Percentiles rank a stretch among this genome's conserved stretches.
Evolutionary conservation across 306 rosid species (phyloP).

Genomic region (Trifolium subterraneum): DNA sequence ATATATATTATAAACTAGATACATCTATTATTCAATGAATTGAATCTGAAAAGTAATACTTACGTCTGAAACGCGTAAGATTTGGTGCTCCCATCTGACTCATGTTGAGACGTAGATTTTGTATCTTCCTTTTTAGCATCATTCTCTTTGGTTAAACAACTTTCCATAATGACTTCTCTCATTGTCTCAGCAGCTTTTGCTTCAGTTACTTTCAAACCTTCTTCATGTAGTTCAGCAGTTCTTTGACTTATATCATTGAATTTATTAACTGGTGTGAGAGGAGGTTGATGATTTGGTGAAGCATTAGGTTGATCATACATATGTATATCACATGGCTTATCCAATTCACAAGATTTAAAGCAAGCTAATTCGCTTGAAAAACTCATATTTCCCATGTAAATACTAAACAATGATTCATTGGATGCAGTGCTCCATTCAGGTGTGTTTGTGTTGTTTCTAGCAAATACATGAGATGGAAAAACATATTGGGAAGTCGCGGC

Average conservation of each 20-base stretch:
- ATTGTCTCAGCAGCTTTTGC: constrained; percentile 75
- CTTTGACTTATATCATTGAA: constrained; percentile 45
- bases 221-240: constrained; percentile 35
- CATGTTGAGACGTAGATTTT: constrained; percentile 23
- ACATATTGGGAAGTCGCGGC: constrained; percentile 48
- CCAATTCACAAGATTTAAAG: constrained; percentile 41
- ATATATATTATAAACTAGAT: too few species aligned
- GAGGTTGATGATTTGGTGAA: constrained; percentile 42
- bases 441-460: constrained; percentile 55
- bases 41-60: constrained; percentile 33
- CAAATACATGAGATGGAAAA: constrained; percentile 80
- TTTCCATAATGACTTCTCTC: constrained; percentile 83
- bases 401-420: constrained; percentile 87
- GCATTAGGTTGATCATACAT: constrained; percentile 38
- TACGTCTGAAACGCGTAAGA: constrained; percentile 82
- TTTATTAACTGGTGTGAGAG: constrained; percentile 40
- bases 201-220: constrained; percentile 45
- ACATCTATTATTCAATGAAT: too few species aligned
- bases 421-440: constrained; percentile 89
- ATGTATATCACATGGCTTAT: constrained; percentile 44
- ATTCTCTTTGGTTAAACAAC: constrained; percentile 25
- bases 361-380: constrained; percentile 64
- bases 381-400: constrained; percentile 84
- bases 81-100: constrained; percentile 52
- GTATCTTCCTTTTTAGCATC: constrained; percentile 20